A percentile compares a stretch with the other conserved stretches of the same genome.
Conservation (phyloP, 768 basidiomycete species). For the Tubosaeta sp. region DNA sequence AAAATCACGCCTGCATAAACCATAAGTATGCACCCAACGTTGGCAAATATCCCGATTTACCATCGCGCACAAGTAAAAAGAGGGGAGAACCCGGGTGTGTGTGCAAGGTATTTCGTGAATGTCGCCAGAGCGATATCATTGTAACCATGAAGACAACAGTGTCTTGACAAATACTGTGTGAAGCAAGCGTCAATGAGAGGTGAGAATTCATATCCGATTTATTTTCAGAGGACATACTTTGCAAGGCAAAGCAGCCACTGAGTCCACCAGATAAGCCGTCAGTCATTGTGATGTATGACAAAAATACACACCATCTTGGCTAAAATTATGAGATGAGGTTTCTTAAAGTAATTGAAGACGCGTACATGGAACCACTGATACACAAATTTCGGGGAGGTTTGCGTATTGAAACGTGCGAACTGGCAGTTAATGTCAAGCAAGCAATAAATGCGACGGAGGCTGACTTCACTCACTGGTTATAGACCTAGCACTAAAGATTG, state of each 20-base stretch:
- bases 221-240: neutral
- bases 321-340: neutral
- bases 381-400: conserved; percentile 1
- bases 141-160: neutral
- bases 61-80: conserved; percentile 10
- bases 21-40: neutral
- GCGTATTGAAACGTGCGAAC: neutral
- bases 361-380: neutral
- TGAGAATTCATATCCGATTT: neutral
- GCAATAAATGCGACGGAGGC: neutral
- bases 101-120: neutral
- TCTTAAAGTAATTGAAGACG: neutral
- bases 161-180: conserved; percentile 8
- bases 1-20: conserved; percentile 3
- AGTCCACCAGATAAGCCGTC: neutral
- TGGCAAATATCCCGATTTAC: neutral
- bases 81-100: conserved; percentile 10
- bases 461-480: neutral
- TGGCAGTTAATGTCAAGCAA: neutral
- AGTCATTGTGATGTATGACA: neutral
- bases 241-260: conserved; percentile 6
- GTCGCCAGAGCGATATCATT: conserved; percentile 3
- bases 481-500: neutral
- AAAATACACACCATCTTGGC: neutral
- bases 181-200: neutral